Base-by-base conservation (phyloP, 2,329 filamentous ascomycete genomes). In the Stylonectria norvegica region DNA sequence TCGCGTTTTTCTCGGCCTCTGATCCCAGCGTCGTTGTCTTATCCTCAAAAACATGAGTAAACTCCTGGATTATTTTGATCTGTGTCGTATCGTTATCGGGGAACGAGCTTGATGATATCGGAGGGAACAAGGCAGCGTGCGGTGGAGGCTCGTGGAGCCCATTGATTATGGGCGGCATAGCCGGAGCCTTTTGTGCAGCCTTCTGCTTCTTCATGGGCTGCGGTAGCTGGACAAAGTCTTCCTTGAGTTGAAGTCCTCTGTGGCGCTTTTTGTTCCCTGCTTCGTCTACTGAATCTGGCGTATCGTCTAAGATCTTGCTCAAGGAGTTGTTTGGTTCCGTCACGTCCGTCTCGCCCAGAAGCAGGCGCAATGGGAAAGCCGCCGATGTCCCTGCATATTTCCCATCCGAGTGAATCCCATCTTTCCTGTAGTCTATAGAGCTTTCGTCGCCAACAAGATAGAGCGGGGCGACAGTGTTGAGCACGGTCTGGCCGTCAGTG, bases 141-240 rank as follows among this genome's bases (percentile, higher is more conserved):
- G 76, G 78, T 3, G 79, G 79, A 2, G 79, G 79, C 50, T 82
- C 76, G 49, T 77, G 73, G 5, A 84, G 66, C 35, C 79, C 79
- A 45, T 79, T 81, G 57, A 83, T 83, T 46, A 83, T 83, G 38
- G 79, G 79, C 7, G 80, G 80, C 56, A 80, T 75, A 53, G 74
- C 66, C 8, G 63, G 72, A 5, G 71, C 65, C 52, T 78, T 73
- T 46, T 76, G 72, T 10, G 71, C 67, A 3, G 79, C 73, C 57
- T 79, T 82, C 50, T 79, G 78, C 56, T 82, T 83, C 66, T 82
- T 82, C 34, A 78, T 68, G 3, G 79, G 79, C 53, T 83, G 78
- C 1, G 80, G 80, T 12, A 83, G 66, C 56, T 83, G 79, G 25
- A 81, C 72, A 47, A 81, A 78, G 47, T 83, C 78, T 42, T 83